Conservation (phyloP, 352 stramenopile species). For the Pythium guiyangense region DNA sequence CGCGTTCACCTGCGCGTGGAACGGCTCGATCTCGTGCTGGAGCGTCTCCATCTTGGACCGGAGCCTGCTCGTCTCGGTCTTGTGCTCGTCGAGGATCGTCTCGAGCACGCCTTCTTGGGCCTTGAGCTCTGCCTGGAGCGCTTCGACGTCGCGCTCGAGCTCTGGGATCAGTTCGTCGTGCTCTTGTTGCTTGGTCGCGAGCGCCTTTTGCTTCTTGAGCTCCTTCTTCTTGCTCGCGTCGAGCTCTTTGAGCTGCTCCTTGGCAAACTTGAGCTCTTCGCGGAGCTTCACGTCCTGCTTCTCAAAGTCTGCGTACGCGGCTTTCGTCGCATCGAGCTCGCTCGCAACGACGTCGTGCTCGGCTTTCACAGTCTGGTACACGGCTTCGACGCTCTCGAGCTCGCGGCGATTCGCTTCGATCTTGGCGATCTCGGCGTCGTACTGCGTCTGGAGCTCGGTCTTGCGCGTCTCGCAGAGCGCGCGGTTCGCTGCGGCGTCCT, state of each 20-base stretch:
- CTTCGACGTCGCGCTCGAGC: constrained; percentile 82
- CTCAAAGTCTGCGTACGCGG: constrained; percentile 95
- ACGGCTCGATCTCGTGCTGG: constrained; percentile 78
- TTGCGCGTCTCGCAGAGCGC: constrained; percentile 60
- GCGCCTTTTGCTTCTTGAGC: constrained; percentile 88
- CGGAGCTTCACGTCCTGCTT: constrained; percentile 96
- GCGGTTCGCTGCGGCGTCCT: constrained; percentile 77
- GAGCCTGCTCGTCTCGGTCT: constrained; percentile 68
- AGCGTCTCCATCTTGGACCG: constrained; percentile 69
- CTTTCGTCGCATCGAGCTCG: constrained; percentile 89
- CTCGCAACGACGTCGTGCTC: constrained; percentile 84
- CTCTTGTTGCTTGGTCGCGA: constrained; percentile 73
- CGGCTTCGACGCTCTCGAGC: constrained; percentile 74
- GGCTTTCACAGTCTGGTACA: constrained; percentile 75
- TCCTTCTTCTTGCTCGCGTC: constrained; percentile 88
- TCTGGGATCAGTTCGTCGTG: constrained; percentile 86
- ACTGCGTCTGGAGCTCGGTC: constrained; percentile 69
- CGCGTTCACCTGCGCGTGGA: constrained; percentile 64
- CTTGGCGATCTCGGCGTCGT: constrained; percentile 58
- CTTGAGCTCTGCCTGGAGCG: constrained; percentile 62
- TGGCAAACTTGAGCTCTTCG: constrained; percentile 97
- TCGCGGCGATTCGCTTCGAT: constrained; percentile 78
- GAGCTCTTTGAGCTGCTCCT: constrained; percentile 91
- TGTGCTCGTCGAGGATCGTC: constrained; percentile 65
- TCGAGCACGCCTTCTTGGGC: constrained; percentile 90